These are phyloP conservation scores for Oleoguttula mirabilis DNA, from an alignment of 495 filamentous ascomycete species.

Conservation along the genomic window DNA sequence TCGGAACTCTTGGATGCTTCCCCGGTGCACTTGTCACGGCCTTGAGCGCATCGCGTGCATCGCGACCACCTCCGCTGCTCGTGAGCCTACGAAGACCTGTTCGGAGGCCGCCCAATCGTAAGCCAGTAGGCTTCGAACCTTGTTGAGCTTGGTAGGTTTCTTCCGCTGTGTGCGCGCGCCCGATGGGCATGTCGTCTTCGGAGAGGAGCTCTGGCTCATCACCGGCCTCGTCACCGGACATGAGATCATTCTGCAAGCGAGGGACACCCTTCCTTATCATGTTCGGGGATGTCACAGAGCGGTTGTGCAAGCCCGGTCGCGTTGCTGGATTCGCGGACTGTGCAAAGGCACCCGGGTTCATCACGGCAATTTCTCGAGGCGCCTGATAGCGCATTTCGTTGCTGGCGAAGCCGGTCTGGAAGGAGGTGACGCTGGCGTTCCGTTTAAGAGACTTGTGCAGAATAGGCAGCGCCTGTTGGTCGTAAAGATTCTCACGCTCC, in stretches of 20 bases:
- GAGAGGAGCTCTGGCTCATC: slow-evolving; percentile 29
- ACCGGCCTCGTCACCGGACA: slow-evolving; percentile 16
- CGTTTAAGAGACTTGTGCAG: slow-evolving; percentile 66
- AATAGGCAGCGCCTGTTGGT: slow-evolving; percentile 87
- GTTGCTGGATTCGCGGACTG: not conserved
- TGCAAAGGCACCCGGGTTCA: slow-evolving; percentile 47
- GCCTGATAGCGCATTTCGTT: slow-evolving; percentile 38
- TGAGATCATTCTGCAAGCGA: slow-evolving; percentile 7
- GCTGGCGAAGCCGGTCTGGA: slow-evolving; percentile 81
- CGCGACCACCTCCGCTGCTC: slow-evolving; percentile 8
- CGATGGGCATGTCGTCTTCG: slow-evolving; percentile 29
- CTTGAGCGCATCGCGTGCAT: slow-evolving; percentile 4
- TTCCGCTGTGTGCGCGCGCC: slow-evolving; percentile 19
- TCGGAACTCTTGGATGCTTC: slow-evolving; percentile 32
- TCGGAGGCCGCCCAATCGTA: slow-evolving; percentile 10
- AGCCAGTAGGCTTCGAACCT: slow-evolving; percentile 7
- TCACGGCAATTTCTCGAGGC: slow-evolving; percentile 45
- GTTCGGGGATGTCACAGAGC: slow-evolving; percentile 30
- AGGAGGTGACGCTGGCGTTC: slow-evolving; percentile 60
- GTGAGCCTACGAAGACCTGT: slow-evolving; percentile 15
- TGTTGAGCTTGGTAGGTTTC: slow-evolving; percentile 15
- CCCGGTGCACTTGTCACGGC: slow-evolving; percentile 7
- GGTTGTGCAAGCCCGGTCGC: slow-evolving; percentile 29
- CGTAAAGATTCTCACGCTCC: slow-evolving; percentile 74
- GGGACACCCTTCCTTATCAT: slow-evolving; percentile 19